Evolutionary conservation across 768 basidiomycete species (phyloP).

Genomic region (Sarcomyxa edulis): DNA sequence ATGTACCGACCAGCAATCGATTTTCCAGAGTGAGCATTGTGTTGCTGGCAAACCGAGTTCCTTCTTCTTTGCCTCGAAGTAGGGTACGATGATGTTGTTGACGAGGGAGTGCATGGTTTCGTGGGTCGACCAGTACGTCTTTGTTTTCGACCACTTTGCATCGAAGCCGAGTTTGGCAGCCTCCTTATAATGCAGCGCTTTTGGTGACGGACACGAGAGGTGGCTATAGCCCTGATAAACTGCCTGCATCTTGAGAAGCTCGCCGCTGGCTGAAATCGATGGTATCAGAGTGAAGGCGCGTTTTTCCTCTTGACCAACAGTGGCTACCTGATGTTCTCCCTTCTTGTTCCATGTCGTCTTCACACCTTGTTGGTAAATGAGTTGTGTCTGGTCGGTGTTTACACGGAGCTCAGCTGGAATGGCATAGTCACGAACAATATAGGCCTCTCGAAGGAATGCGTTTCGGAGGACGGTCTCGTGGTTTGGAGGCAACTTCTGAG

Average conservation of each 20-base stretch:
- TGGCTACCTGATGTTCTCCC: slow-evolving; percentile 13
- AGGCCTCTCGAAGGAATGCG: slow-evolving; percentile 10
- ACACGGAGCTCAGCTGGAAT: slow-evolving; percentile 22
- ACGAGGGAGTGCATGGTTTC: slow-evolving; percentile 14
- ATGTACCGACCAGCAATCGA: slow-evolving; percentile 34
- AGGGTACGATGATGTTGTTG: slow-evolving; percentile 17
- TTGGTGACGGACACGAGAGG: slow-evolving; percentile 13
- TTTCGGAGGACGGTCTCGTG: slow-evolving; percentile 7
- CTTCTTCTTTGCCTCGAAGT: slow-evolving; percentile 12
- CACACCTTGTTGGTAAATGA: slow-evolving; percentile 22
- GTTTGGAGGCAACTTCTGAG: slow-evolving; percentile 24
- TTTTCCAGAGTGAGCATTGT: slow-evolving; percentile 19
- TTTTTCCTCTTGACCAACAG: slow-evolving; percentile 30
- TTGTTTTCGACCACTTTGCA: slow-evolving; percentile 15
- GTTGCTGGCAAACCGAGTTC: slow-evolving; percentile 8
- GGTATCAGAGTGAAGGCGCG: slow-evolving; percentile 29
- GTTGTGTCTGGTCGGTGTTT: slow-evolving; percentile 31
- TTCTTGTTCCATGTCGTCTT: slow-evolving; percentile 18
- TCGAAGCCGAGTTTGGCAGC: slow-evolving; percentile 13
- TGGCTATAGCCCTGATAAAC: slow-evolving; percentile 23
- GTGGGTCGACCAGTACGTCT: slow-evolving; percentile 23
- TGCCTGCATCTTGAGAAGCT: slow-evolving; percentile 25
- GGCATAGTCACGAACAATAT: slow-evolving; percentile 22
- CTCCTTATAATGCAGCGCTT: slow-evolving; percentile 14
- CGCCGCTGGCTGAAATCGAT: slow-evolving; percentile 20